Conservation (phyloP, 1,139 yeast species). For the Suhomyces choctaworum region DNA sequence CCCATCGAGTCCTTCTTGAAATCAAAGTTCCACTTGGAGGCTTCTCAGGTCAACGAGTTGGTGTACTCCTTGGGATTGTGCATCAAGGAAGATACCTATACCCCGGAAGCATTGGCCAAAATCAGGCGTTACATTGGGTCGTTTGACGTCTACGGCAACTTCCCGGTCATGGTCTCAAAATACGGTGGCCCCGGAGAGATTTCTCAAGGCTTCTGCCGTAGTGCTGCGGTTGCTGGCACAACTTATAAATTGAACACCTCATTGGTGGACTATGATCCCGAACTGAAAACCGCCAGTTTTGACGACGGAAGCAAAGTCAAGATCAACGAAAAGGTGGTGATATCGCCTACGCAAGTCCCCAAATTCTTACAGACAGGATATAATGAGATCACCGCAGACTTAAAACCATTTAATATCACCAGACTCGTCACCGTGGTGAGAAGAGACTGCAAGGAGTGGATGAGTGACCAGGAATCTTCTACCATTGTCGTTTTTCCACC, state of each 20-base stretch:
- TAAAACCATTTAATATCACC: slow-evolving; percentile 54
- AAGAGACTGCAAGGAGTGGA: slow-evolving; percentile 90
- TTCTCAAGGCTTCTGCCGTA: slow-evolving; percentile 94
- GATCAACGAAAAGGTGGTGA: slow-evolving; percentile 73
- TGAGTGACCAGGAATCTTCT: slow-evolving; percentile 77
- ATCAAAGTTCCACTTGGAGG: slow-evolving; percentile 67
- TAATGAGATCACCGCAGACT: slow-evolving; percentile 38
- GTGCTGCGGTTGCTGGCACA: slow-evolving; percentile 98
- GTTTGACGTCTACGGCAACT: slow-evolving; percentile 91
- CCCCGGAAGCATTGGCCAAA: slow-evolving; percentile 74
- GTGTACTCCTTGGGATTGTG: slow-evolving; percentile 85
- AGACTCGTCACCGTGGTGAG: slow-evolving; percentile 81
- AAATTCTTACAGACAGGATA: slow-evolving; percentile 40
- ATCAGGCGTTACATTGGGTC: slow-evolving; percentile 82
- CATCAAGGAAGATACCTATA: slow-evolving; percentile 55
- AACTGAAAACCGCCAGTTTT: slow-evolving; percentile 64
- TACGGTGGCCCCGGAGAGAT: slow-evolving; percentile 97
- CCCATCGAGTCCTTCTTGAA: slow-evolving; percentile 61
- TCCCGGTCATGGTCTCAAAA: slow-evolving; percentile 89
- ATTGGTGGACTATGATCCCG: slow-evolving; percentile 63
- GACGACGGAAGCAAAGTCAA: slow-evolving; percentile 74
- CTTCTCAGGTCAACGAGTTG: slow-evolving; percentile 77
- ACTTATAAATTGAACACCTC: slow-evolving; percentile 80
- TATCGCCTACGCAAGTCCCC: slow-evolving; percentile 73
- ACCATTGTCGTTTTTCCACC: slow-evolving; percentile 96